Evolutionary conservation across 78 protist species (phyloP), one percentile per base, ranked within the genome.

Genomic region (Goniomonas avonlea): DNA sequence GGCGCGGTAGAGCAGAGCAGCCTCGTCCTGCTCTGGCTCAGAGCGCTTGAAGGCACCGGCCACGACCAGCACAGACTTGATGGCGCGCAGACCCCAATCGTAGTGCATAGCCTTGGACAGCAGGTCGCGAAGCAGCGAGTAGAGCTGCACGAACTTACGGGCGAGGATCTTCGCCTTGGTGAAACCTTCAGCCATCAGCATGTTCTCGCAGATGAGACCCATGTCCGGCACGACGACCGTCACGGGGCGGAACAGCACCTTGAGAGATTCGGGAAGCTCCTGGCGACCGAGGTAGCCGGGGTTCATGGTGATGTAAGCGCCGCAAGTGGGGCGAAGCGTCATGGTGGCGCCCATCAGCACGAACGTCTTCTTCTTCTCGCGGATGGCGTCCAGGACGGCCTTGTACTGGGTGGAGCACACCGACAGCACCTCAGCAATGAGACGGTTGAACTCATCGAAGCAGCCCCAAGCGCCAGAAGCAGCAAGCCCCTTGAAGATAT

Each of bases 221-320:
- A 74, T 60, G 69, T 88, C 91, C 27, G 91, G 91, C 58, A 84
- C 85, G 37, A 88, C 82, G 69, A 88, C 82, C 25, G 88, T 68
- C 39, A 65, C 65, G 9, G 88, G 83, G 8, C 91, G 77, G 83
- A 88, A 88, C n/a, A 88, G 82, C 55, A 73, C 78, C 74, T 88
- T 88, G 56, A 88, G 75, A 59, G 83, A 80, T 43, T 88, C 91
- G 21, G 91, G 91, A 27, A 88, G 82, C 48, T 85, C 82, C 13
- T 83, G 75, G 20, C 96, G 88, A 4, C 96, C 96, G 23, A 90
- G 89, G 56, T 92, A 92, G 38, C 96, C 96, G 20, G 96, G 96
- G 79, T 87, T 87, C 90, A 87, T 87, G 27, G 90, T 87, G 79
- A 82, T 82, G 84, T 82, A 87, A 7, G 84, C 38, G n/a, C 86